These are phyloP conservation scores for Alternaria panax DNA, from an alignment of 2,329 filamentous ascomycete genomes.

Conservation along the genomic window DNA sequence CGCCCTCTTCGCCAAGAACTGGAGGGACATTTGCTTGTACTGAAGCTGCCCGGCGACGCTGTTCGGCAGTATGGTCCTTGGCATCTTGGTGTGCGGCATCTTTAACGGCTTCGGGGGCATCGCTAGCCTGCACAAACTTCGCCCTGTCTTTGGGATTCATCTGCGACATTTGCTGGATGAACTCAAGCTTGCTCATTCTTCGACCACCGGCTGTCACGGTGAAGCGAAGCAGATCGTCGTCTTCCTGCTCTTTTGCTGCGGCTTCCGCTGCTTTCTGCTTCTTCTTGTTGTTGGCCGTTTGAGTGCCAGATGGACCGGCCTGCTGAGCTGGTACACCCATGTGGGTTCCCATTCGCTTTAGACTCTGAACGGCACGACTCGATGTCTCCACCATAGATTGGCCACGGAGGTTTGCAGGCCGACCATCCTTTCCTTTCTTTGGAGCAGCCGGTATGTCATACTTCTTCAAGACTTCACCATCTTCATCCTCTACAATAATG, in stretches of 20 bases:
- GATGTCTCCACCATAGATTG: constrained; percentile 41
- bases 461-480: constrained; percentile 85
- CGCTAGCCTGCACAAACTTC: constrained; percentile 56
- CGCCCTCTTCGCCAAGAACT: constrained; percentile 43
- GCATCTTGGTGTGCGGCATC: constrained; percentile 55
- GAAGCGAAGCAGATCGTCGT: constrained; percentile 77
- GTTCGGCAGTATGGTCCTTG: constrained; percentile 43
- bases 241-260: constrained; percentile 59
- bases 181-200: constrained; percentile 81
- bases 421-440: constrained; percentile 42
- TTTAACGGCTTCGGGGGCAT: constrained; percentile 58
- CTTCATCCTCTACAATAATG: constrained; percentile 87
- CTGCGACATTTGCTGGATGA: constrained; percentile 75
- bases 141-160: constrained; percentile 72
- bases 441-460: constrained; percentile 72
- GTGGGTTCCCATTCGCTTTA: constrained; percentile 63
- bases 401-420: constrained; percentile 39
- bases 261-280: constrained; percentile 24
- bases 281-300: constrained; percentile 30
- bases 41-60: constrained; percentile 37
- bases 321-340: constrained; percentile 52
- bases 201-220: constrained; percentile 75
- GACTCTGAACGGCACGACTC: constrained; percentile 53
- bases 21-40: constrained; percentile 38
- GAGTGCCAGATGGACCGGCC: constrained; percentile 31